These are phyloP conservation scores for Triglochin maritima DNA, from an alignment of 106 monocot genomes.

Conservation along the genomic window DNA sequence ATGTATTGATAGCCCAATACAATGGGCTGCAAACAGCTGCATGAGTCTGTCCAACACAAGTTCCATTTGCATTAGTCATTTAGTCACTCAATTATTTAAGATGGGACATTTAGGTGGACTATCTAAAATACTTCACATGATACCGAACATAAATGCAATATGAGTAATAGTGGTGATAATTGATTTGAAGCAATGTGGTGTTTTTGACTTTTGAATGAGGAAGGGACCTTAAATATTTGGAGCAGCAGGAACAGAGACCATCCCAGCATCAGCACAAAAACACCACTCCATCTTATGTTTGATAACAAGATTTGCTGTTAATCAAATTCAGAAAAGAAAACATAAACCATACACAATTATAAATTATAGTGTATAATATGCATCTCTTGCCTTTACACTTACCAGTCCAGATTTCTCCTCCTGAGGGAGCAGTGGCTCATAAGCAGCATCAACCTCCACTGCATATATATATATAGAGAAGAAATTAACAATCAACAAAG, in stretches of 20 bases:
- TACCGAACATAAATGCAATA: not conserved
- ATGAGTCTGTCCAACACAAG: constrained; percentile 35
- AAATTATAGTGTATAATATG: not conserved
- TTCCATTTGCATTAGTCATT: not conserved
- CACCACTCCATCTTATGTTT: constrained; percentile 73
- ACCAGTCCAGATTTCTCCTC: not conserved
- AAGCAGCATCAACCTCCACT: not conserved
- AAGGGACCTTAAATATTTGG: constrained; percentile 46
- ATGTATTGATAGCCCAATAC: constrained; percentile 56
- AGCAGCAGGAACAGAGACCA: constrained; percentile 74
- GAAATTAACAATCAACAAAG: too few species aligned
- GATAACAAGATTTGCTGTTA: constrained; percentile 42
- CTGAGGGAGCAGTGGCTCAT: not conserved
- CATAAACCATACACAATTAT: not conserved
- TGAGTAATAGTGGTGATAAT: too few species aligned
- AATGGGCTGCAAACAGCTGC: constrained; percentile 41
- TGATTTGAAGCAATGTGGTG: too few species aligned
- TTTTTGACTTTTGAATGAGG: not conserved
- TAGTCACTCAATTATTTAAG: too few species aligned
- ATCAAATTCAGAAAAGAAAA: not conserved
- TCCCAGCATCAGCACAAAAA: constrained; percentile 50
- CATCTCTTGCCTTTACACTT: not conserved
- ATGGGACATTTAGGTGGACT: not conserved
- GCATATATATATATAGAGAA: not conserved
- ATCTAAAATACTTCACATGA: not conserved